These are phyloP conservation scores for Isabelozyma gotoi DNA, from an alignment of 805 yeast species.

Conservation along the genomic window DNA sequence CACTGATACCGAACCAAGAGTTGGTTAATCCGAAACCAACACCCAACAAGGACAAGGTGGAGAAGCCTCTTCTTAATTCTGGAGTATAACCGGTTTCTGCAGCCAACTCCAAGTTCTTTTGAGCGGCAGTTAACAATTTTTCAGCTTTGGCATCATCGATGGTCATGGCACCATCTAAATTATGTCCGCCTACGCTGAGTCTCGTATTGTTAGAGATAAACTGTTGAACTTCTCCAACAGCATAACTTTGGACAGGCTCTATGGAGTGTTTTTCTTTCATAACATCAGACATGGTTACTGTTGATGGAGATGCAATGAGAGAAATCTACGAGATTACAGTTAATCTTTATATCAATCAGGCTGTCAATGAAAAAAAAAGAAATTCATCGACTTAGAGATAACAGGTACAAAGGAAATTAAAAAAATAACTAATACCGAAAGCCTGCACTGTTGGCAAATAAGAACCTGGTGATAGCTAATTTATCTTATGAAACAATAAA, in stretches of 20 bases:
- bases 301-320: not conserved
- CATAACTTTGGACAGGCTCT: not conserved
- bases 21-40: conserved; percentile 62
- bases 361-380: not conserved
- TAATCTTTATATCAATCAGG: not conserved
- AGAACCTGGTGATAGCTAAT: not conserved
- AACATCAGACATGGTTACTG: not conserved
- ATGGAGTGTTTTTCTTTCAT: not conserved
- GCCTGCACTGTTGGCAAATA: too few relatives aligned
- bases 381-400: not conserved
- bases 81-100: conserved; percentile 30
- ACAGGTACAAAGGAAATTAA: not conserved
- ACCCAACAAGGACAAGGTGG: conserved; percentile 50
- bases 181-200: not conserved
- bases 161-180: conserved; percentile 3
- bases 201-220: not conserved
- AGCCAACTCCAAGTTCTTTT: conserved; percentile 23
- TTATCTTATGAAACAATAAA: not conserved
- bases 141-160: conserved; percentile 5
- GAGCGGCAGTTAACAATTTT: conserved; percentile 11
- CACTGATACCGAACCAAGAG: conserved; percentile 62
- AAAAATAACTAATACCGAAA: too few relatives aligned
- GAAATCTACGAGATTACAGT: not conserved
- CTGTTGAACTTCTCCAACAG: not conserved
- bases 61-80: conserved; percentile 33